Evolutionary conservation across 2,329 filamentous ascomycete genomes (phyloP).

Genomic region (Colletotrichum theobromicola): DNA sequence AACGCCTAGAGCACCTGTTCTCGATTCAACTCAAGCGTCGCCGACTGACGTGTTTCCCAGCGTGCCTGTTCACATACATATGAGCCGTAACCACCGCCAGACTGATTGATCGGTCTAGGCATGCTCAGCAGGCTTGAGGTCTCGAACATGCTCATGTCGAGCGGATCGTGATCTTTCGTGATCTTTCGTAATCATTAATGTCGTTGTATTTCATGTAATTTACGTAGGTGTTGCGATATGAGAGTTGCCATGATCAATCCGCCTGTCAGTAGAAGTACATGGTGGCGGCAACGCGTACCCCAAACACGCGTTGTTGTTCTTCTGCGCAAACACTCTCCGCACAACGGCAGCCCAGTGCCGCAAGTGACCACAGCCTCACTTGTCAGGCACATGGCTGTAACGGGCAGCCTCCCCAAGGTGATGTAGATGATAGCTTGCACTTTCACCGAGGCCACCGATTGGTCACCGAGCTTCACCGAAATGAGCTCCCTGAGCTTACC

Average conservation of each 20-base stretch:
- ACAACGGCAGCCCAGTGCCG: neutral
- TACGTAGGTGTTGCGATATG: neutral
- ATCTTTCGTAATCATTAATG: neutral
- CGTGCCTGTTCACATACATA: neutral
- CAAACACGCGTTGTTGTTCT: neutral
- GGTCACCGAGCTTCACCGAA: neutral
- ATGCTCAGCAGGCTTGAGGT: neutral
- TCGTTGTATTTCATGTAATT: neutral
- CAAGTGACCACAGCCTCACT: neutral
- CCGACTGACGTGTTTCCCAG: neutral
- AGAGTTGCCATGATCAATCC: neutral
- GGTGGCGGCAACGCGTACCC: neutral
- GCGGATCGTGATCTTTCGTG: neutral
- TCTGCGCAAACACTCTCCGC: neutral
- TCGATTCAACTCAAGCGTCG: neutral
- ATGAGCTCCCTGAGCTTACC: neutral
- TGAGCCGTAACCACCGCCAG: neutral
- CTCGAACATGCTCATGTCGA: neutral
- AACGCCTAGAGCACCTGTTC: neutral
- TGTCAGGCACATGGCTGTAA: neutral
- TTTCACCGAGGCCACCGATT: neutral
- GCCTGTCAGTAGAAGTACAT: neutral
- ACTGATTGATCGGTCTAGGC: neutral
- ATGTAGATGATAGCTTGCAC: neutral
- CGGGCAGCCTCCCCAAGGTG: neutral